Percentiles rank a stretch among this genome's conserved stretches.
Conservation (phyloP, 192 early-diverging fungal genomes). For the Oehlia diaphana region DNA sequence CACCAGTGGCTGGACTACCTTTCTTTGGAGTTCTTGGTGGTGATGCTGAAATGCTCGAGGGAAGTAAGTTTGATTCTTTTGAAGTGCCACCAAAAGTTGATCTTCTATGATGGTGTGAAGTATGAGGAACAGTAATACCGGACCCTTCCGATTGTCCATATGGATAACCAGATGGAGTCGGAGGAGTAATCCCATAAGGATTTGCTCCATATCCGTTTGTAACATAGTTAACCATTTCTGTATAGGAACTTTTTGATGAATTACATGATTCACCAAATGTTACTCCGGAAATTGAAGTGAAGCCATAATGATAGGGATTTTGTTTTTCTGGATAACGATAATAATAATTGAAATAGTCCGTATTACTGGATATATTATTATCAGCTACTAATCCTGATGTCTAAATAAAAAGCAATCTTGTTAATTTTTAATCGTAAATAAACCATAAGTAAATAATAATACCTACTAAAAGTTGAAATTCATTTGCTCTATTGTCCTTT, state of each 20-base stretch:
- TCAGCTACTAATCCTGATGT: neutral
- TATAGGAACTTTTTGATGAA: constrained; percentile 12
- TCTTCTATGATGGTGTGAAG: constrained; percentile 18
- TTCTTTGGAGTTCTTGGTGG: constrained; percentile 6
- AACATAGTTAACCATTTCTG: neutral
- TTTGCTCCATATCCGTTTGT: neutral
- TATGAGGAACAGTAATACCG: constrained; percentile 7
- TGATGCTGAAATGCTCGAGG: constrained; percentile 18
- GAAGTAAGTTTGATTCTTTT: neutral
- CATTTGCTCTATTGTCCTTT: neutral
- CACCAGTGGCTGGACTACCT: constrained; percentile 19
- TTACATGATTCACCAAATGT: neutral
- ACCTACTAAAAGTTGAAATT: neutral
- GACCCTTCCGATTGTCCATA: neutral
- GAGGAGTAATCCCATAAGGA: neutral
- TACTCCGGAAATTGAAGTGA: neutral
- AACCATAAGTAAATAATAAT: constrained; percentile 24
- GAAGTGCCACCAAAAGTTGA: constrained; percentile 11
- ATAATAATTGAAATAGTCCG: constrained; percentile 23
- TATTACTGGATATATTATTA: neutral
- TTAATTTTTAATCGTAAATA: neutral
- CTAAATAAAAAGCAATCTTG: neutral
- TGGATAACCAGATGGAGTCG: neutral
- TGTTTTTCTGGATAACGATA: constrained; percentile 5
- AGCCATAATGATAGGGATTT: neutral